Evolutionary conservation across 1,284 basidiomycete species (phyloP).

Genomic region (Meripilus lineatus): DNA sequence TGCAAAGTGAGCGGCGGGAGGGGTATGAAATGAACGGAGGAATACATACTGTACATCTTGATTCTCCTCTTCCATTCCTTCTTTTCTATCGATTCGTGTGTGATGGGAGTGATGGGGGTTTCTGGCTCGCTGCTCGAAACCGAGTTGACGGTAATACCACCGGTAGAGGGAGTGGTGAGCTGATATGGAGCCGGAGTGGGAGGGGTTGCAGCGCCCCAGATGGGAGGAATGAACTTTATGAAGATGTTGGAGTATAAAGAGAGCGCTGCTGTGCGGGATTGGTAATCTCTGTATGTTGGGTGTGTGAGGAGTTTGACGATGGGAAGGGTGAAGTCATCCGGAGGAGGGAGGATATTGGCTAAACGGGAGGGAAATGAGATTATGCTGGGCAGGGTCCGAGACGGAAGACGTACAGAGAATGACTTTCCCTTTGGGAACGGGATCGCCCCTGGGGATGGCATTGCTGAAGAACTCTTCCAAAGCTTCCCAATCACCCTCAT

Average conservation of each 20-base stretch:
- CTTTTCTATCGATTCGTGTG: conserved; percentile 45
- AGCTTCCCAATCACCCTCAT: conserved; percentile 59
- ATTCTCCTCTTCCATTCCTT: conserved; percentile 78
- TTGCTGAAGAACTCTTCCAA: conserved; percentile 73
- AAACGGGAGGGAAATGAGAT: conserved; percentile 8
- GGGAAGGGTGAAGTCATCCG: conserved; percentile 64
- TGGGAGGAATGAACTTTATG: conserved; percentile 78
- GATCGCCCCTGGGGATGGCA: conserved; percentile 38
- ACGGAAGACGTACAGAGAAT: conserved; percentile 64
- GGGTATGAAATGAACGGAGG: conserved; percentile 1
- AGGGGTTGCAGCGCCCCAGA: conserved; percentile 65
- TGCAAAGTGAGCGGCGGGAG: conserved; percentile 13
- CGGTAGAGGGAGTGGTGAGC: too few species aligned
- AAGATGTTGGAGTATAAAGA: conserved; percentile 72
- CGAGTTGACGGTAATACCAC: too few species aligned
- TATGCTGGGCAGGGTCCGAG: conserved; percentile 7
- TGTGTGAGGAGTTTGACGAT: conserved; percentile 77
- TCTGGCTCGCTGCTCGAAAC: too few species aligned
- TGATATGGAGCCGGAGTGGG: conserved; percentile 36
- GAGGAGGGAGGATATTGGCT: conserved; percentile 87
- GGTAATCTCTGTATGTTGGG: conserved; percentile 68
- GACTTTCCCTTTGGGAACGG: conserved; percentile 45
- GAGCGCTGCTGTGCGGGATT: conserved; percentile 68
- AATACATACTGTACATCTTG: conserved; percentile 82
- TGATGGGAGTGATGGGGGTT: conserved; percentile 15